Conservation (phyloP, 2,329 filamentous ascomycete species). For the Fusarium nodosum region DNA sequence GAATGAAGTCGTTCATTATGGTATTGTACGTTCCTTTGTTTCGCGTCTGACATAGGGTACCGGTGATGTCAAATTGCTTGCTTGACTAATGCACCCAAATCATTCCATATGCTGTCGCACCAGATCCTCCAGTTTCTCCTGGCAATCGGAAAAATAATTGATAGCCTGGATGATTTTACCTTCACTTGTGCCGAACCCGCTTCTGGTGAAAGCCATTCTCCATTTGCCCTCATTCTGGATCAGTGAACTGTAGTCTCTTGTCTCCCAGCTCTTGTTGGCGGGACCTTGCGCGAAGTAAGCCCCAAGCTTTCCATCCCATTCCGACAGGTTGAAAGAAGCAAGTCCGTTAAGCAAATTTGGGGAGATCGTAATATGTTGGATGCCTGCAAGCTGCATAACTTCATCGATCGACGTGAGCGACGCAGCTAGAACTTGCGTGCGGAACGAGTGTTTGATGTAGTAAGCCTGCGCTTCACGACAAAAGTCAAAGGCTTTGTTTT, state of each 20-base stretch:
- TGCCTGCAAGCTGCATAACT: conserved; percentile 69
- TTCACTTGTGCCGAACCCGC: conserved; percentile 61
- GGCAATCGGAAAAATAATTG: conserved; percentile 70
- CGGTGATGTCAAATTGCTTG: background rate
- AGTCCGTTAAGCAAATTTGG: conserved; percentile 65
- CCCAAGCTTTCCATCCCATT: conserved; percentile 51
- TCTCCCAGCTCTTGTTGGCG: conserved; percentile 49
- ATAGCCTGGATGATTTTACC: conserved; percentile 68
- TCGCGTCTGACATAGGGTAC: background rate
- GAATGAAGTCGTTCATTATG: conserved; percentile 26
- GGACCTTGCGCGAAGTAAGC: conserved; percentile 51
- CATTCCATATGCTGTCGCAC: conserved; percentile 49
- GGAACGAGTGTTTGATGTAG: conserved; percentile 58
- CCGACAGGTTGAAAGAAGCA: conserved; percentile 54
- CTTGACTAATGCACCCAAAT: background rate
- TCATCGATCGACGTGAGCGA: conserved; percentile 70
- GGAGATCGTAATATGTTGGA: conserved; percentile 71
- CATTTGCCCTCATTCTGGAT: conserved; percentile 61
- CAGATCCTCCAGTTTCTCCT: conserved; percentile 63
- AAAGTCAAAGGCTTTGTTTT: conserved; percentile 64
- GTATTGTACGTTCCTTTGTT: conserved; percentile 34
- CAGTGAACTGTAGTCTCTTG: conserved; percentile 40
- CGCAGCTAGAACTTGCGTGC: conserved; percentile 68
- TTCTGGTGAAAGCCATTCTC: conserved; percentile 65
- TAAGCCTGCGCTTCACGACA: conserved; percentile 66